These are phyloP conservation scores for Aureobasidium sp. DNA, from an alignment of 2,329 filamentous ascomycete species.

Conservation along the genomic window DNA sequence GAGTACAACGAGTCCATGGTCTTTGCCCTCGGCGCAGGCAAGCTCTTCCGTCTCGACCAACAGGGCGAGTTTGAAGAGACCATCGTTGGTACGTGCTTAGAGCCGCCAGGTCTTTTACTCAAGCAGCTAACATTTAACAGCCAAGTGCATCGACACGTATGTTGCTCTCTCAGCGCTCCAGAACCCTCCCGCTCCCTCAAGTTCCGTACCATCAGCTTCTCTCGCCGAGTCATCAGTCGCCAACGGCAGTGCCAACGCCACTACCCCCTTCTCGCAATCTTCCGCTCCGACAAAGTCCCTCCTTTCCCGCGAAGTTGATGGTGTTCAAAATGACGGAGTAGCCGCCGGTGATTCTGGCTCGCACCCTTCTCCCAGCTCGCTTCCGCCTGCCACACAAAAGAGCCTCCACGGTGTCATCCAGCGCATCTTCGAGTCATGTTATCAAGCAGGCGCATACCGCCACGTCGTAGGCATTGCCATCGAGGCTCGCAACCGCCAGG, in stretches of 20 bases:
- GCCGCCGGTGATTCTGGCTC: constrained; percentile 45
- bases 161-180: constrained; percentile 66
- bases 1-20: constrained; percentile 99
- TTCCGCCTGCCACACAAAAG: constrained; percentile 65
- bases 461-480: constrained; percentile 97
- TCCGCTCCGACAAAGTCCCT: constrained; percentile 89
- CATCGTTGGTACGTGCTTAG: constrained; percentile 63
- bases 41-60: constrained; percentile 86
- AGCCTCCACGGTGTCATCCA: constrained; percentile 79
- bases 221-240: constrained; percentile 56
- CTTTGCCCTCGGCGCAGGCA: constrained; percentile 88
- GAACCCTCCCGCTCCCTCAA: constrained; percentile 43
- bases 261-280: constrained; percentile 91
- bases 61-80: constrained; percentile 97
- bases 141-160: constrained; percentile 96
- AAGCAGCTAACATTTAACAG: constrained; percentile 25
- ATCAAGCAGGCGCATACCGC: constrained; percentile 76
- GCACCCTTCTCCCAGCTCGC: constrained; percentile 53
- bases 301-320: constrained; percentile 67
- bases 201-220: constrained; percentile 36
- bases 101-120: not conserved
- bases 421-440: constrained; percentile 83
- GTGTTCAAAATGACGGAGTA: constrained; percentile 47
- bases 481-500: constrained; percentile 87
- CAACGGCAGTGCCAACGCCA: constrained; percentile 52